These are phyloP conservation scores for Aspergillus steynii DNA, from an alignment of 495 filamentous ascomycete genomes.

Conservation along the genomic window DNA sequence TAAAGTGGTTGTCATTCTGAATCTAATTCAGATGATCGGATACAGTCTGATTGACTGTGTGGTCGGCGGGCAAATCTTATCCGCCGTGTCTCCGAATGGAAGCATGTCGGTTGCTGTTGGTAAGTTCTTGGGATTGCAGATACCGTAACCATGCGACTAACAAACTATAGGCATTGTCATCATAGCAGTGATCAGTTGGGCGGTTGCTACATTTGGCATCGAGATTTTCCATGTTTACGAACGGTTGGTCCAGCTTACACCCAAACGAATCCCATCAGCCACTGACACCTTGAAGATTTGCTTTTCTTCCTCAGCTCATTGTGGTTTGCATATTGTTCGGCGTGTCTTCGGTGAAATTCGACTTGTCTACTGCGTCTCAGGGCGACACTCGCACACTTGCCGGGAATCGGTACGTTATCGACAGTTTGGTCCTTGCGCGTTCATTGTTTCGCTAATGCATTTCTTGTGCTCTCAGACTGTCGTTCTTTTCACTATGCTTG, in stretches of 20 bases:
- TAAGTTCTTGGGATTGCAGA: slow-evolving; percentile 23
- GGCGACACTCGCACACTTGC: slow-evolving; percentile 53
- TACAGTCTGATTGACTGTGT: slow-evolving; percentile 72
- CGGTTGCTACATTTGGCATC: slow-evolving; percentile 73
- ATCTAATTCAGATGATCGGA: slow-evolving; percentile 70
- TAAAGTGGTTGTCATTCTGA: slow-evolving; percentile 70
- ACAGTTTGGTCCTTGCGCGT: background rate
- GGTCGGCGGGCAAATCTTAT: slow-evolving; percentile 72
- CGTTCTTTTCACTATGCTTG: slow-evolving; percentile 68
- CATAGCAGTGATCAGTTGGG: slow-evolving; percentile 64
- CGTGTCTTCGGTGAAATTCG: slow-evolving; percentile 63
- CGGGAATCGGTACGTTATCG: slow-evolving; percentile 48
- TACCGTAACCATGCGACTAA: slow-evolving; percentile 4
- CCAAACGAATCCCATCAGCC: background rate
- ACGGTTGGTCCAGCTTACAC: slow-evolving; percentile 42
- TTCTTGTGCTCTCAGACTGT: slow-evolving; percentile 39
- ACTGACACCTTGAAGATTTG: slow-evolving; percentile 49
- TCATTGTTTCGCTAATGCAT: background rate
- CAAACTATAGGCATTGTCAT: slow-evolving; percentile 61
- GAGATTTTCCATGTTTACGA: slow-evolving; percentile 71
- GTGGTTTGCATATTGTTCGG: slow-evolving; percentile 68
- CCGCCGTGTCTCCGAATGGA: slow-evolving; percentile 63
- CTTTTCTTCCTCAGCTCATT: slow-evolving; percentile 67
- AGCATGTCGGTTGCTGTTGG: slow-evolving; percentile 65
- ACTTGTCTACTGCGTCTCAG: slow-evolving; percentile 51